A percentile compares a stretch with the other conserved stretches of the same genome.
Conservation (phyloP, 768 basidiomycete genomes). For the Strobilomyces dryophilus region DNA sequence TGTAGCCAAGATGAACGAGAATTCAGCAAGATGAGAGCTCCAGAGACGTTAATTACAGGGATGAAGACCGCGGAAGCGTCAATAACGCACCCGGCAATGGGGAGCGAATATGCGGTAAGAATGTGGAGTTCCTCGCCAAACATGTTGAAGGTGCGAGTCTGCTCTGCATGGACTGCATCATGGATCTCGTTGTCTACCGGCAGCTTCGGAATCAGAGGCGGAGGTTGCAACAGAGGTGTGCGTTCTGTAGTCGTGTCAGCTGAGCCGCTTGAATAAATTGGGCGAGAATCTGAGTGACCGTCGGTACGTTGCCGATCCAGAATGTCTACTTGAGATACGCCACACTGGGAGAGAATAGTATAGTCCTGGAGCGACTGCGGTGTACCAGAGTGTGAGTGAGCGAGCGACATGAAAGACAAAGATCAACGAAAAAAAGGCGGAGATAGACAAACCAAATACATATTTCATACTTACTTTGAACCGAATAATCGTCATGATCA, state of each 20-base stretch:
- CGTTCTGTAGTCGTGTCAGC: slow-evolving; percentile 29
- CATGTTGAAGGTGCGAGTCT: slow-evolving; percentile 26
- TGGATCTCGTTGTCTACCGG: slow-evolving; percentile 28
- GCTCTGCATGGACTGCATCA: slow-evolving; percentile 11
- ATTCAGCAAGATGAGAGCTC: slow-evolving; percentile 83
- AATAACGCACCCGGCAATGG: slow-evolving; percentile 61
- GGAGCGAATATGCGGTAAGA: slow-evolving; percentile 62
- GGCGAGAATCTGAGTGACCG: slow-evolving; percentile 14
- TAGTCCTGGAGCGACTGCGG: slow-evolving; percentile 56
- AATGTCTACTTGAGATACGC: slow-evolving; percentile 25
- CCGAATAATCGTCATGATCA: too few species aligned
- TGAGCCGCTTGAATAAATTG: slow-evolving; percentile 11
- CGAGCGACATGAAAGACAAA: slow-evolving; percentile 13
- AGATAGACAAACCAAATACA: too few species aligned
- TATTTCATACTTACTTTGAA: too few species aligned
- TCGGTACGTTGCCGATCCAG: slow-evolving; percentile 4
- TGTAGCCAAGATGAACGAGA: slow-evolving; percentile 77
- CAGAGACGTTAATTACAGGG: neutral
- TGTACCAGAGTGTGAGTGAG: slow-evolving; percentile 12
- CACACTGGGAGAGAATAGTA: slow-evolving; percentile 53
- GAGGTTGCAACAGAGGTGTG: slow-evolving; percentile 49
- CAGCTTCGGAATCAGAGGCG: slow-evolving; percentile 53
- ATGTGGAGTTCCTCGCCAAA: slow-evolving; percentile 59
- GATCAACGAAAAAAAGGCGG: too few species aligned
- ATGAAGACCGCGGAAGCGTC: neutral